These are phyloP conservation scores for Kwoniella shivajii DNA, from an alignment of 1,284 basidiomycete species.

Conservation along the genomic window DNA sequence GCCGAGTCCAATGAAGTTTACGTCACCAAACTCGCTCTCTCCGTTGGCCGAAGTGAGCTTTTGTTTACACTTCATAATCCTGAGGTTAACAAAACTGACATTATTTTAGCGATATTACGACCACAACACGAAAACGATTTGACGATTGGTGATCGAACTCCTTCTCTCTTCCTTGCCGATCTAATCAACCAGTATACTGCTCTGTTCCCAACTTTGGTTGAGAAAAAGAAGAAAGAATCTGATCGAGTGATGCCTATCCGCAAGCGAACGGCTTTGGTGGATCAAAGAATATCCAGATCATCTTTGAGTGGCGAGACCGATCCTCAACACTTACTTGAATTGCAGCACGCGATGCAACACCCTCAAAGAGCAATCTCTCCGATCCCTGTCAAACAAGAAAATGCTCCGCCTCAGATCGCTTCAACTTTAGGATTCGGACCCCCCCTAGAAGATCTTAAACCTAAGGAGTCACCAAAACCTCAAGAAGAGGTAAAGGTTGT, in stretches of 20 bases:
- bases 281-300: constrained; percentile 72
- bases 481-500: constrained; percentile 10
- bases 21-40: constrained; percentile 80
- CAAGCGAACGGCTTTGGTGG: constrained; percentile 84
- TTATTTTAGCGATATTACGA: constrained; percentile 67
- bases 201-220: constrained; percentile 77
- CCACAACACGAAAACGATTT: constrained; percentile 79
- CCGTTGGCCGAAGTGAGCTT: constrained; percentile 75
- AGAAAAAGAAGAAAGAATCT: constrained; percentile 79
- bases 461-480: no score
- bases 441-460: constrained; percentile 8
- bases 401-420: constrained; percentile 49
- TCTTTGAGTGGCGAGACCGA: constrained; percentile 56
- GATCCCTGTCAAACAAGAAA: constrained; percentile 15
- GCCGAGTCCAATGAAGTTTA: constrained; percentile 74
- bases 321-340: constrained; percentile 54
- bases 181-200: constrained; percentile 73
- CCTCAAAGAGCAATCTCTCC: constrained; percentile 16
- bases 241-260: constrained; percentile 77
- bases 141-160: constrained; percentile 83
- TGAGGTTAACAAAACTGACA: not conserved
- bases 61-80: not conserved
- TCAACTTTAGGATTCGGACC: constrained; percentile 21
- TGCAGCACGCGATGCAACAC: constrained; percentile 43
- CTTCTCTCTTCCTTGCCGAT: constrained; percentile 78